Percentiles rank a stretch among this genome's conserved stretches.
phyloP scores from a whole-genome alignment of 441 rosid species.

The Breynia disticha region DNA sequence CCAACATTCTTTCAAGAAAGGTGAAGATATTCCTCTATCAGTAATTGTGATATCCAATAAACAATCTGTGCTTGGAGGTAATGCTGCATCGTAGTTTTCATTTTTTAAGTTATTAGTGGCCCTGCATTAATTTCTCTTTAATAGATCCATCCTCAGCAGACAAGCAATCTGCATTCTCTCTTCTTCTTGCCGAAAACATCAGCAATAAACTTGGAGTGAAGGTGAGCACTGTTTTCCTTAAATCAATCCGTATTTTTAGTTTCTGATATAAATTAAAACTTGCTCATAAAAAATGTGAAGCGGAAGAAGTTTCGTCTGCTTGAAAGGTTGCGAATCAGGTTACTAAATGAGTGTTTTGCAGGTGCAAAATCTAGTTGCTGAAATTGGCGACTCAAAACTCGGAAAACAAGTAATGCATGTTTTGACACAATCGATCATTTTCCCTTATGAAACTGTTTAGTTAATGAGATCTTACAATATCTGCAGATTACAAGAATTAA shows the following conservation, averaged over 20 bases:
- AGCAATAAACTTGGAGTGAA: conserved; percentile 73
- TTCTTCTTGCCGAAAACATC: conserved; percentile 88
- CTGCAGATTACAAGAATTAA: conserved; percentile 69
- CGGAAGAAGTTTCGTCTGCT: neutral
- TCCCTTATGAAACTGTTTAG: conserved; percentile 3
- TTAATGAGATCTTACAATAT: conserved; percentile 13
- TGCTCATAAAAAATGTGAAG: neutral
- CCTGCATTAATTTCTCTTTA: conserved; percentile 16
- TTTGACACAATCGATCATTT: conserved; percentile 10
- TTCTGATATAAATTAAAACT: conserved; percentile 7
- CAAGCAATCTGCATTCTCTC: conserved; percentile 82
- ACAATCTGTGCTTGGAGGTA: conserved; percentile 56
- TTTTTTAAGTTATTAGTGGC: conserved; percentile 8
- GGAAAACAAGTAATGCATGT: conserved; percentile 70
- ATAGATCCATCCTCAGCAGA: conserved; percentile 87
- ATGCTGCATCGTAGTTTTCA: conserved; percentile 8
- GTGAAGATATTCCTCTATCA: conserved; percentile 55
- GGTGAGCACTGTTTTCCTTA: conserved; percentile 27
- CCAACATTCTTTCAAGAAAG: conserved; percentile 39
- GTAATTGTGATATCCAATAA: conserved; percentile 79
- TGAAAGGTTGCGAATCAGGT: conserved; percentile 3
- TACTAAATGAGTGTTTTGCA: conserved; percentile 17
- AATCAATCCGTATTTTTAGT: conserved; percentile 2
- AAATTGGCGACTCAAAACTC: conserved; percentile 80
- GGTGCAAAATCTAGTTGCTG: conserved; percentile 91